phyloP scores from a whole-genome alignment of 2,329 filamentous ascomycete genomes.

The Xylaria sp. region DNA sequence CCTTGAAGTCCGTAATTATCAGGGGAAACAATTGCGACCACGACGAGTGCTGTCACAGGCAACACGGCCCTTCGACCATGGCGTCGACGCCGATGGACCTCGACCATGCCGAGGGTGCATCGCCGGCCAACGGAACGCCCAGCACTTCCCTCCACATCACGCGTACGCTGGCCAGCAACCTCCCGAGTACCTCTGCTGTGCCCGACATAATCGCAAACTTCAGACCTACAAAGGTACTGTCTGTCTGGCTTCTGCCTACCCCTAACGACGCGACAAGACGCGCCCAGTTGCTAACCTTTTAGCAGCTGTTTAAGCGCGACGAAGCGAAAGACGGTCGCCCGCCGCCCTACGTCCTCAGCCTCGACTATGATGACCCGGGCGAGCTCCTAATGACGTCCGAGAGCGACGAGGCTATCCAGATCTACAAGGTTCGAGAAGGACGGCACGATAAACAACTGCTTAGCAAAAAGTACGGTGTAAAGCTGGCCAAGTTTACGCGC shows the following conservation, averaged over 20 bases:
- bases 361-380: constrained; percentile 96
- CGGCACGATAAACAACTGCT: constrained; percentile 88
- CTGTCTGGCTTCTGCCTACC: not conserved
- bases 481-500: constrained; percentile 94
- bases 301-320: constrained; percentile 69
- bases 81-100: constrained; percentile 68
- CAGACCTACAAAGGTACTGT: constrained; percentile 84
- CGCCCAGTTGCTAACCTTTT: constrained; percentile 19
- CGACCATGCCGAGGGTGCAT: constrained; percentile 57
- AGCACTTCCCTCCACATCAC: constrained; percentile 61
- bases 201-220: constrained; percentile 82
- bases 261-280: not conserved
- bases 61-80: constrained; percentile 52
- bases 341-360: constrained; percentile 79
- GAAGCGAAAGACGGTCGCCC: constrained; percentile 64
- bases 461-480: constrained; percentile 96
- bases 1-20: not conserved
- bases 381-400: constrained; percentile 91
- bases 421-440: constrained; percentile 93
- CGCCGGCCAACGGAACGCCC: constrained; percentile 55
- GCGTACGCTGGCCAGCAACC: constrained; percentile 57
- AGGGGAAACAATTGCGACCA: not conserved
- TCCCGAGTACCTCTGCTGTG: constrained; percentile 71
- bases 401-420: constrained; percentile 93
- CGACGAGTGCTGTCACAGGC: not conserved